Evolutionary conservation across 192 early-diverging fungal genomes (phyloP), one percentile per base, ranked within the genome.

Genomic region (Linnemannia hyalina): DNA sequence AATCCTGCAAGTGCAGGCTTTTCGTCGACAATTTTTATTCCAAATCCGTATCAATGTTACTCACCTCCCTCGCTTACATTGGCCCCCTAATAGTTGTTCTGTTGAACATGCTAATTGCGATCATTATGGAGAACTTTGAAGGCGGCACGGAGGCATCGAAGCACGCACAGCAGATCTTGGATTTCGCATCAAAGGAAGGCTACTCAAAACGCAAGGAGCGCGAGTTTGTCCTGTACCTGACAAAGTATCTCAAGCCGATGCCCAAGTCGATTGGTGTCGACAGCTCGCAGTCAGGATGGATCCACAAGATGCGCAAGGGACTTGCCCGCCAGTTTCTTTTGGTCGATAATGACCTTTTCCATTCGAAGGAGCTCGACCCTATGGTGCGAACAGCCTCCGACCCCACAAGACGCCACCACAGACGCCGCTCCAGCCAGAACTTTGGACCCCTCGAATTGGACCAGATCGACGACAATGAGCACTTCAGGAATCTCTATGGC

Each of bases 121-220:
- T 93, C 54, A 82, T 93, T 29, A 91, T 92, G 89, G 93, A 93
- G 76, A 93, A 93, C 71, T 93, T 93, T 80, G 93, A 92, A 63
- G 92, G 89, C 7, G 79, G 76, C 10, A 89, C 87, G 0, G 93
- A 93, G 78, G 89, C 89, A 57, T 89, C 90, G 16, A 93, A 92
- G 74, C 88, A 89, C 32, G 77, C 87, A 52, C 87, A 86, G 10
- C 93, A 93, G 77, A 77, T 93, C 23, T 68, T 88, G 52, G 81
- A 88, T 55, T 93, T 83, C 73, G 81, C 88, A 3, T 23, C 80
- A 16, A 89, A 83, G 52, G 78, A 86, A 35, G 82, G 85, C 22
- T 75, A 74, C 26, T 69, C 81, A 38, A 76, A 81, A 29, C 77
- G 80, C 26, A 74, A 88, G 55, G 80, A 90, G 63, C 54, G 88